Conservation (phyloP, 805 yeast genomes). For the Brettanomyces naardenensis region DNA sequence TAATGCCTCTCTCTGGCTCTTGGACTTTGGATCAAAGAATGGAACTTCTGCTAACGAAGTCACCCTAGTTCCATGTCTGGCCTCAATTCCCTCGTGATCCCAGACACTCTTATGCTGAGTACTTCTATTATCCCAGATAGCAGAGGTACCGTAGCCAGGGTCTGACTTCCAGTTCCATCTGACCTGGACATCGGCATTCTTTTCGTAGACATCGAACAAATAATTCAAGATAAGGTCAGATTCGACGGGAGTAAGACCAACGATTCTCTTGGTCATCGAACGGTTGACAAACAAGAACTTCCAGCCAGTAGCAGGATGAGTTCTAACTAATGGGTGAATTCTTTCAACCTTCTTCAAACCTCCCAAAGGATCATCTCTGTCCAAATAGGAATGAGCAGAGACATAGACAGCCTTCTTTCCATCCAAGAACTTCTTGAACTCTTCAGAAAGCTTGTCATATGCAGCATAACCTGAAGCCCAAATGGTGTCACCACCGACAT, state of each 20-base stretch:
- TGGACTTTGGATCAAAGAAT: constrained; percentile 39
- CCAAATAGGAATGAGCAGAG: constrained; percentile 32
- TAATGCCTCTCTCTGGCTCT: constrained; percentile 45
- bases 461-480: constrained; percentile 55
- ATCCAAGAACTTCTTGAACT: constrained; percentile 41
- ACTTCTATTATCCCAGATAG: constrained; percentile 15
- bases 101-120: constrained; percentile 37
- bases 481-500: constrained; percentile 48
- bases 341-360: constrained; percentile 43
- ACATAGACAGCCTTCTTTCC: constrained; percentile 40
- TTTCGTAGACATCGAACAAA: constrained; percentile 33
- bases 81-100: constrained; percentile 33
- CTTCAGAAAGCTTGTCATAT: constrained; percentile 47
- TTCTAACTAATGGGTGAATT: constrained; percentile 54
- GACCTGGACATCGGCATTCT: constrained; percentile 48
- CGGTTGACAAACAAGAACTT: constrained; percentile 50
- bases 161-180: constrained; percentile 32
- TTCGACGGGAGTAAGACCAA: constrained; percentile 45
- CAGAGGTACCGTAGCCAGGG: constrained; percentile 35
- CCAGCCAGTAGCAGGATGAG: constrained; percentile 61
- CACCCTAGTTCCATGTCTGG: constrained; percentile 48
- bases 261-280: constrained; percentile 40
- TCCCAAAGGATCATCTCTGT: constrained; percentile 35
- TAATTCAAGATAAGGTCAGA: constrained; percentile 37
- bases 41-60: constrained; percentile 45